Evolutionary conservation across 2,329 filamentous ascomycete species (phyloP).

Genomic region (Dactylellina haptotyla): DNA sequence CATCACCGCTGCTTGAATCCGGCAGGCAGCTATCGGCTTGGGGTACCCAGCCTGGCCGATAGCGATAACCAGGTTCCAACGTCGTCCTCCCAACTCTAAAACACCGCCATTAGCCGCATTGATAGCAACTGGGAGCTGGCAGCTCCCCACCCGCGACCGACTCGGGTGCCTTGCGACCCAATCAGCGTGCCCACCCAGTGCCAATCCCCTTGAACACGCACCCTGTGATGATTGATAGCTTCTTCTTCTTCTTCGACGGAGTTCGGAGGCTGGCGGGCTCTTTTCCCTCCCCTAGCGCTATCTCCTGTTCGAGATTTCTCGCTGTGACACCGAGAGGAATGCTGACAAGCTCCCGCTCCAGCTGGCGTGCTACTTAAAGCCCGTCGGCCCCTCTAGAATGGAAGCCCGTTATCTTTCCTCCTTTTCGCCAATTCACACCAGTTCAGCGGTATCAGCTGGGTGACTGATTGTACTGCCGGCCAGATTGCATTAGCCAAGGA

Average conservation of each 20-base stretch:
- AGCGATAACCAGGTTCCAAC: conserved; percentile 38
- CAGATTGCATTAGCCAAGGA: background rate
- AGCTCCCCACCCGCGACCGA: conserved; percentile 26
- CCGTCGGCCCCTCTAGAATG: conserved; percentile 7
- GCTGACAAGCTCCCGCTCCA: conserved; percentile 28
- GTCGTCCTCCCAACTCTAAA: background rate
- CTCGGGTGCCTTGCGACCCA: conserved; percentile 38
- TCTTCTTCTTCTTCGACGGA: conserved; percentile 27
- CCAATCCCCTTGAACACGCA: too few relatives aligned
- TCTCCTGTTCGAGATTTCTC: conserved; percentile 16
- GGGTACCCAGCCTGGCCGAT: conserved; percentile 5
- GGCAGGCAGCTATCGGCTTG: conserved; percentile 4
- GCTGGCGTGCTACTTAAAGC: conserved; percentile 21
- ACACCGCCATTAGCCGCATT: conserved; percentile 48
- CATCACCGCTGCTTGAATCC: background rate
- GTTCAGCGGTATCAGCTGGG: conserved; percentile 14
- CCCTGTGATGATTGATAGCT: conserved; percentile 14
- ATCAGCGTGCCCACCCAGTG: conserved; percentile 12
- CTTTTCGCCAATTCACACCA: conserved; percentile 30
- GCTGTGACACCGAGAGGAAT: conserved; percentile 47
- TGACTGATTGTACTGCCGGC: background rate
- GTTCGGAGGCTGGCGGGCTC: conserved; percentile 48
- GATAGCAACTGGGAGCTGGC: conserved; percentile 1
- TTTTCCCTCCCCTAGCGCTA: conserved; percentile 19
- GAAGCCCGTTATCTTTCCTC: conserved; percentile 34